Evolutionary conservation across 768 basidiomycete genomes (phyloP), one percentile per base, ranked within the genome.

Genomic region (Leccinellum luteum): DNA sequence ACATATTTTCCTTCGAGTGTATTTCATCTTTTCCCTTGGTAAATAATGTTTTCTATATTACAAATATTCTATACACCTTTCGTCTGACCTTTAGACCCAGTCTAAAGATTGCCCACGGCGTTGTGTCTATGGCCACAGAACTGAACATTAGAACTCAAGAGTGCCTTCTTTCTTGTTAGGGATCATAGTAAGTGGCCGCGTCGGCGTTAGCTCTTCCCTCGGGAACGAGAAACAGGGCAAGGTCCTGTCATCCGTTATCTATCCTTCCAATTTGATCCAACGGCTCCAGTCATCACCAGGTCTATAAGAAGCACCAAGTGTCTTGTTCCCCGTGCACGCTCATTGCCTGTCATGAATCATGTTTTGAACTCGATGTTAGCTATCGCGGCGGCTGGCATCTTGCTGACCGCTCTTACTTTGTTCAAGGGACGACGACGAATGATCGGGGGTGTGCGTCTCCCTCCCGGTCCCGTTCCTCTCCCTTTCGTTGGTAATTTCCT

Each of bases 401-500:
- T 56, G 3, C 2, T 43, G 23, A n/a, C 49, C 3, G 51, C 9
- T 10, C 3, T 54, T 23, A 43, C 41, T 14, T 38, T 55, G 45
- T 30, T 62, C 50, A 48, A 34, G 23, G 21, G 52, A 7, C 51
- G 48, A 38, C 55, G 49, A 55, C 56, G 43, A 23, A 15, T 28
- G 8, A 7, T 31, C 15, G 38, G 38, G 19, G 60, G 57, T 3
- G 38, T 28, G 44, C 59, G 23, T 7, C 54, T 62, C 2, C 66
- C 55, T 54, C 65, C 64, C 27, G 65, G 66, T 12, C 65, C 65
- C 28, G n/a, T n/a, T n/a, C 60, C 60, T 25, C 54, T 67, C 17
- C 66, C 66, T 5, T 3, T 68, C 2, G 23, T 68, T 5, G 66
- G 66, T 1, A 67, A 60, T 54, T 4, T 58, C 30, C 45, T 67